A percentile compares a stretch with the other conserved stretches of the same genome.
These are phyloP conservation scores for Aspergillus leporis DNA, from an alignment of 495 filamentous ascomycete species.

Conservation along the genomic window DNA sequence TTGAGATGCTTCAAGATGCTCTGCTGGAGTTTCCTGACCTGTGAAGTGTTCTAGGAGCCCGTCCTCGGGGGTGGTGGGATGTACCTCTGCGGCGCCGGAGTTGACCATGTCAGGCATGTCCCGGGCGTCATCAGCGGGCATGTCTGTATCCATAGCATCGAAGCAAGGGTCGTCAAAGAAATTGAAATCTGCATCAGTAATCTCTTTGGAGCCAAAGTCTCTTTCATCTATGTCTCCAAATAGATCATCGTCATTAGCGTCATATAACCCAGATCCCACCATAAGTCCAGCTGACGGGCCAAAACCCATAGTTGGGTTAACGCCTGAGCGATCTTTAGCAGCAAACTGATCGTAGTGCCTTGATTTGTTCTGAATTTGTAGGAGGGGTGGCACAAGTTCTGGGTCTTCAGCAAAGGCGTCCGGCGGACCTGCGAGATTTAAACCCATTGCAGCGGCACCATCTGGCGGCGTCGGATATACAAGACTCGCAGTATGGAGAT, in stretches of 20 bases:
- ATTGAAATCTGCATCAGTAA: constrained; percentile 86
- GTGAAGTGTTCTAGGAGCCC: constrained; percentile 1
- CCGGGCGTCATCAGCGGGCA: constrained; percentile 11
- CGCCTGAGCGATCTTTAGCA: constrained; percentile 22
- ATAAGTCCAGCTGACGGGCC: constrained; percentile 26
- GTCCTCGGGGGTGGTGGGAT: constrained; percentile 6
- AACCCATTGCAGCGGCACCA: constrained; percentile 51
- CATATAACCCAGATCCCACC: constrained; percentile 45
- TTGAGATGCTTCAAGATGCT: constrained; percentile 1
- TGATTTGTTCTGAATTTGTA: constrained; percentile 14
- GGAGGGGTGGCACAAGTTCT: constrained; percentile 19
- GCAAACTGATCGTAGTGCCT: constrained; percentile 16
- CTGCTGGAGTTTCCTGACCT: constrained; percentile 4
- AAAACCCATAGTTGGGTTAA: constrained; percentile 26
- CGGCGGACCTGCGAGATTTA: constrained; percentile 23
- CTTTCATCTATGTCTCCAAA: constrained; percentile 72
- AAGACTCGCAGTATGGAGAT: constrained; percentile 55
- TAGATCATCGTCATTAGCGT: constrained; percentile 57
- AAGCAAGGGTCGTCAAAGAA: constrained; percentile 75
- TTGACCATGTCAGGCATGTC: constrained; percentile 19
- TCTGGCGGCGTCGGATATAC: constrained; percentile 92
- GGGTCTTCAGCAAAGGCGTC: constrained; percentile 37
- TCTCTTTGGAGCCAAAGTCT: constrained; percentile 77
- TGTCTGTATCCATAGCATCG: constrained; percentile 29
- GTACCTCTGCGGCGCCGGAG: constrained; percentile 10